phyloP scores from a whole-genome alignment of 352 stramenopile species.

The Globisporangium lucens region DNA sequence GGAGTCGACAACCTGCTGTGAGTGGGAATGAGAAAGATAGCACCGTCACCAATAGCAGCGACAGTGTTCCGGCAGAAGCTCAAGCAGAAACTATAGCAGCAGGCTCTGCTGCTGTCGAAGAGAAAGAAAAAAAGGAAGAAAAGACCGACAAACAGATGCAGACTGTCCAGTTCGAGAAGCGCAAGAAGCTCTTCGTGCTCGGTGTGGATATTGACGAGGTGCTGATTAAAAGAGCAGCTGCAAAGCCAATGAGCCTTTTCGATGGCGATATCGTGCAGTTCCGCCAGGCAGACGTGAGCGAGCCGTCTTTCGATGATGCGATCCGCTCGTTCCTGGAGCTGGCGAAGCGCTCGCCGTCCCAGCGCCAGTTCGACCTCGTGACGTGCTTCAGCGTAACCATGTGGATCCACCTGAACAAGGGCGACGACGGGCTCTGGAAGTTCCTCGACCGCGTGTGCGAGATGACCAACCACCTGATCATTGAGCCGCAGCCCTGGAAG shows the following conservation, averaged over 20 bases:
- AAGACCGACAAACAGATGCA: background rate
- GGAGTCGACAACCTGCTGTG: background rate
- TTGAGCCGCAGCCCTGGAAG: constrained; percentile 84
- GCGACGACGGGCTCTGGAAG: constrained; percentile 71
- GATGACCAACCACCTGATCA: constrained; percentile 65
- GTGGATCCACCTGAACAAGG: constrained; percentile 88
- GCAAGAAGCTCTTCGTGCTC: constrained; percentile 51
- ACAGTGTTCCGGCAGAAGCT: background rate
- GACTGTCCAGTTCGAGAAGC: constrained; percentile 20
- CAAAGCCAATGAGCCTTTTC: constrained; percentile 31
- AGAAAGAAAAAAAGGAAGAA: background rate
- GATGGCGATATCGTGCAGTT: constrained; percentile 50
- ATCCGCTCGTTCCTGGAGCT: constrained; percentile 41
- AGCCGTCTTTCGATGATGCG: constrained; percentile 36
- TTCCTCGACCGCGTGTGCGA: constrained; percentile 64
- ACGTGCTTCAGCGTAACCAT: constrained; percentile 86
- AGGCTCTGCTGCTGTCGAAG: background rate
- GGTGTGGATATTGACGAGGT: constrained; percentile 73
- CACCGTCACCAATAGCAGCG: background rate
- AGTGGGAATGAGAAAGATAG: background rate
- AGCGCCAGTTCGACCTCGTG: constrained; percentile 63
- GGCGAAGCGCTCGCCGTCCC: constrained; percentile 30
- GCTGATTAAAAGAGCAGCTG: constrained; percentile 53
- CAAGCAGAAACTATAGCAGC: background rate
- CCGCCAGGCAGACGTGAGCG: constrained; percentile 52